Evolutionary conservation across 768 basidiomycete genomes (phyloP), one percentile per base, ranked within the genome.

Genomic region (Tricholoma sp.): DNA sequence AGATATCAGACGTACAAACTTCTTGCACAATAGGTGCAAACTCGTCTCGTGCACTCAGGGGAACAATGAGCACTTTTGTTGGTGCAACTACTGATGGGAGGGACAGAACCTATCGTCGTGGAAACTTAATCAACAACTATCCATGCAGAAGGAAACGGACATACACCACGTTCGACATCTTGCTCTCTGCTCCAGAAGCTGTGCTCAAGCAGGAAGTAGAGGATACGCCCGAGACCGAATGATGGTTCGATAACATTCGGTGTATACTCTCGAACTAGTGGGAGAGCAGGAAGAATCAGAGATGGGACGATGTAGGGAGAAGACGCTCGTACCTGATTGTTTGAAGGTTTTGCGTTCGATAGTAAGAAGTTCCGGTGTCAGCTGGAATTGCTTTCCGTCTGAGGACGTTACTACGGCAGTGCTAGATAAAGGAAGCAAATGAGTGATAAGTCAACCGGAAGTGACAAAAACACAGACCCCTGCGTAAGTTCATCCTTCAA

Each of bases 191-290:
- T 83, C 97, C 96, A 98, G 80, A 88, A 99, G 65, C 83, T 85
- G 77, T 98, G 97, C 72, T 99, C 97, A 32, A 99, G 84, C 52
- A 98, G 79, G 27, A 84, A 85, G 72, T 98, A 98, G 47, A 98
- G 78, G 65, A 98, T 97, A 55, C 96, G 93, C 54, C 96, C 96
- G 63, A 98, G 84, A 58, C 97, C 96, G 73, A 98, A 97, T 4
- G 97, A 99, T 21, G 97, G 95, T 71, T 98, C 96, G 70, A 98
- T 96, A 71, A 99, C 97, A 72, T 98, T 98, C 35, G 96, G 97
- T 55, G 86, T 93, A 74, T 82, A 97, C 74, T 98, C 95, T 62
- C 96, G 91, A 62, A 92, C 94, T 97, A 21, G 67, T 35, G 55
- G 29, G 67, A n/a, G 39, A 56, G 57, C 24, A 5, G 52, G 55